Evolutionary conservation across 768 basidiomycete genomes (phyloP), one percentile per base, ranked within the genome.

Genomic region (Fibroporia radiculosa): DNA sequence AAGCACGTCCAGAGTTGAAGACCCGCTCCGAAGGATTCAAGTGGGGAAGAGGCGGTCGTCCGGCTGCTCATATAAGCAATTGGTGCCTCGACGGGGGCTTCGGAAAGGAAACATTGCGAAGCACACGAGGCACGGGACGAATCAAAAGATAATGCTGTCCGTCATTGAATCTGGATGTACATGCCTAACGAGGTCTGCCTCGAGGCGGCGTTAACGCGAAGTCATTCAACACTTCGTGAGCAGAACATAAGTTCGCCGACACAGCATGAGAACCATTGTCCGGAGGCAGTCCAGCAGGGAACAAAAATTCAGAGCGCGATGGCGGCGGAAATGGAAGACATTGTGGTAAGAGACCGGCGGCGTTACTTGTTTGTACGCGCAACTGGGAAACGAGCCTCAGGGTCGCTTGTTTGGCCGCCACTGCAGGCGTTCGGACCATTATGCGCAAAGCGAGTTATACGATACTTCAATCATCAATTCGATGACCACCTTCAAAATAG

Each of bases 71-170:
- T 44, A 44, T 44, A 44, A 34, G 42, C 16, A n/a, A 13, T 22
- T 16, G 11, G 5, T 44, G 33, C 42, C 42, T 40, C 45, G 29
- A 18, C 22, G 3, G 39, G 23, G 25, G 32, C 31, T 29, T 35
- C 29, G 29, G 32, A 44, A 6, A 20, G n/a, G n/a, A n/a, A n/a
- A n/a, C n/a, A n/a, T n/a, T n/a, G n/a, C n/a, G n/a, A 34, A 13
- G 37, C 44, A 42, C 49, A 50, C 49, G 49, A 44, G 49, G 50
- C 46, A 42, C 42, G 22, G 40, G 40, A 37, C 32, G 25, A 45
- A 49, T 42, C 46, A 45, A 45, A 48, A 38, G 19, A 26, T 35
- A 34, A 33, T 44, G 19, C 24, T 31, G 20, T 33, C 33, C 33
- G 33, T 22, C n/a, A 29, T 19, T 13, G 29, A 35, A 35, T 12